Base-by-base conservation (phyloP, 768 basidiomycete genomes). In the Phaeolepiota aurea region DNA sequence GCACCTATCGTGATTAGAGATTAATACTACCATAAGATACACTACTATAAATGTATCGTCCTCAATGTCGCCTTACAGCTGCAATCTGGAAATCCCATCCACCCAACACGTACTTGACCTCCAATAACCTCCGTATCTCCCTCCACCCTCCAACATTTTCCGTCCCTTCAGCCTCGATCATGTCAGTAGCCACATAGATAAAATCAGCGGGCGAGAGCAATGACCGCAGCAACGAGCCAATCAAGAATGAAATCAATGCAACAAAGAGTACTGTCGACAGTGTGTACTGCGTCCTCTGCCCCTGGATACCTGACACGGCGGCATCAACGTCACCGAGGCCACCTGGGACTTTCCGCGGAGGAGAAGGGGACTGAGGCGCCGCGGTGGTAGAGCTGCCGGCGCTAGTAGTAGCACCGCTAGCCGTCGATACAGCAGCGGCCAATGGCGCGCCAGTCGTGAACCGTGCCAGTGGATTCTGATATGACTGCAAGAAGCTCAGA, bases 31-130 rank as follows among this genome's bases (percentile, higher is more conserved):
- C n/a, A n/a, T n/a, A n/a, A n/a, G n/a, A n/a, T 35, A n/a, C 12
- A 35, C 16, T 35, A 35, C 9, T 35, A 19, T 41, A 43, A 38
- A 39, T 45, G 38, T 42, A 40, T 41, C 47, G 44, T 43, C 44
- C 43, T 47, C 59, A 82, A 54, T 85, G 82, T 44, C 87, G 68
- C 44, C 86, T 71, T 28, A 91, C 87, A 20, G 85, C 77, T 11
- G 89, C 89, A 41, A 93, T 69, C 65, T 90, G 83, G 44, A 92
- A 75, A 58, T 91, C 89, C 86, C 88, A 89, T 35, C 88, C 85
- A 18, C 86, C 83, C 12, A 79, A 66, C 40, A 89, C 64, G 51
- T 84, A 82, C 66, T 87, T 87, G 48, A 90, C 66, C 62, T 93
- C 87, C 21, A 91, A 54, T 52, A 96, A 55, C 50, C 92, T 66